Evolutionary conservation across 2,329 filamentous ascomycete species (phyloP).

Genomic region (Fusarium udum): DNA sequence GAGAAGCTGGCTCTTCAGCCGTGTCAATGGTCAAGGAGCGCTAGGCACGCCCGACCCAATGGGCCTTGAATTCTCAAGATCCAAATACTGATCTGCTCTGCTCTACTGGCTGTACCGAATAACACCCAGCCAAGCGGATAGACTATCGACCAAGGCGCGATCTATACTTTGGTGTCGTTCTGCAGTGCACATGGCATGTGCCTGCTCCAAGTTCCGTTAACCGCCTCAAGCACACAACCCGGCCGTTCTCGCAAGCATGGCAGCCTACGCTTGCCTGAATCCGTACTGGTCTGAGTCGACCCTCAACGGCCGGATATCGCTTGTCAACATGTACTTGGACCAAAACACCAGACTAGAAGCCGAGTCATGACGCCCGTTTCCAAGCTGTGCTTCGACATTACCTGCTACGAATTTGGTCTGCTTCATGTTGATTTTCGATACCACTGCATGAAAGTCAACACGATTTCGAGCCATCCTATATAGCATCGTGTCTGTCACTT

Average conservation of each 20-base stretch:
- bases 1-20: constrained; percentile 27
- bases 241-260: constrained; percentile 12
- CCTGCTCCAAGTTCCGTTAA: constrained; percentile 19
- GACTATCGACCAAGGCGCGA: constrained; percentile 13
- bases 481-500: neutral
- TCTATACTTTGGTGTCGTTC: constrained; percentile 7
- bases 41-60: constrained; percentile 36
- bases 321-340: neutral
- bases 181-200: constrained; percentile 15
- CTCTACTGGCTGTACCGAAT: neutral
- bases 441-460: neutral
- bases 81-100: neutral
- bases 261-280: constrained; percentile 7
- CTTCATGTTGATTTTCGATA: neutral
- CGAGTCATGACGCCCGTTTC: constrained; percentile 17
- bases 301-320: constrained; percentile 9
- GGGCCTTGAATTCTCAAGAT: neutral
- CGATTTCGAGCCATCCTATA: neutral
- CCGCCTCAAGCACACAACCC: constrained; percentile 26
- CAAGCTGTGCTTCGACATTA: neutral
- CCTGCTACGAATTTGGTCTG: neutral
- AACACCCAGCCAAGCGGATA: constrained; percentile 6
- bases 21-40: constrained; percentile 17
- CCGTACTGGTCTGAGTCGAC: neutral
- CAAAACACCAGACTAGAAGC: constrained; percentile 1